Evolutionary conservation across 2,329 filamentous ascomycete species (phyloP), one percentile per base, ranked within the genome.

Genomic region (Monilinia fructicola): DNA sequence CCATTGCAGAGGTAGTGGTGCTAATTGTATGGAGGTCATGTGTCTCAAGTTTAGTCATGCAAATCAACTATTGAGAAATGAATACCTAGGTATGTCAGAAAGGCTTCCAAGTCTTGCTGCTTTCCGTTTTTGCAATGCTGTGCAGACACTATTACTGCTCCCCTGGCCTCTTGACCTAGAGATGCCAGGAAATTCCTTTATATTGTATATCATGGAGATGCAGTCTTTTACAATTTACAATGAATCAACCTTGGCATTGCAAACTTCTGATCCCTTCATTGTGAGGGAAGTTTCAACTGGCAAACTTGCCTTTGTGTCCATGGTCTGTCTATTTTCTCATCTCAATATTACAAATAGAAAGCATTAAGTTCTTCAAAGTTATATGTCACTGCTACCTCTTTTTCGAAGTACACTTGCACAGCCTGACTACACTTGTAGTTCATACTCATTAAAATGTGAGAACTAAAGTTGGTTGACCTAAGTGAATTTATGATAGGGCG

Each of bases 271-370:
- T 50, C n/a, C 28, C 44, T 18, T 4, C 7, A 26, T 38, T 18
- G 9, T 16, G 31, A 50, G 31, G 44, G 23, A 50, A 60, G 16
- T 16, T 38, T 21, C 9, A 6, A 60, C 2, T 26, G n/a, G 44
- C 58, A 60, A 60, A 60, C 54, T 50, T 50, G 44, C 44, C 44
- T 60, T 50, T 12, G 42, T 48, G 4, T 9, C 28, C 14, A 50
- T 38, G 10, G 28, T 23, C 11, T 6, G 28, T 23, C 11, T 6
- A 21, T 12, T 9, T 18, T 35, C 23, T 50, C 12, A 26, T 23
- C n/a, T 11, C n/a, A 6, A 11, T 23, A 23, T 18, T 21, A 23
- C 56, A 26, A 26, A 35, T 50, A 16, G 18, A 26, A 38, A 14
- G 14, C 16, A 48, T 11, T 14, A 26, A 11, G 10, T 38, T 23